A percentile compares a stretch with the other conserved stretches of the same genome.
phyloP scores from a whole-genome alignment of 768 basidiomycete species.

The Tulasnella sp. region DNA sequence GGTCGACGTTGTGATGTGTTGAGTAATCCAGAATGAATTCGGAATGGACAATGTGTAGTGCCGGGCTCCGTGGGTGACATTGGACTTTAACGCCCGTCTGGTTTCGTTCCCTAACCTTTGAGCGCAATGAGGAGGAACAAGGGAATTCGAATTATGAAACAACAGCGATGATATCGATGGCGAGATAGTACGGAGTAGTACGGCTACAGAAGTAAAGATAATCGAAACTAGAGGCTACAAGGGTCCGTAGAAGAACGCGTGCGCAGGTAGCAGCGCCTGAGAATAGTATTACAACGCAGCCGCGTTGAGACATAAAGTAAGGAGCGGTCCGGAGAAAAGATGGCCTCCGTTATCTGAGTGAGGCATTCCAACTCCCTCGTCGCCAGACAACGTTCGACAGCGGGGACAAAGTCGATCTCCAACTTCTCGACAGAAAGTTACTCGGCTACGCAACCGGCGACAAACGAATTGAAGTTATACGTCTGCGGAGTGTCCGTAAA shows the following conservation, averaged over 20 bases:
- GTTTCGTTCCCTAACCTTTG: not conserved
- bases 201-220: not conserved
- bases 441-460: constrained; percentile 6
- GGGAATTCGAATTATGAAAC: not conserved
- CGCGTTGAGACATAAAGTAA: not conserved
- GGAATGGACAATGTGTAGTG: not conserved
- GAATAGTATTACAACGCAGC: not conserved
- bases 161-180: not conserved
- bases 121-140: not conserved
- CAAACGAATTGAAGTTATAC: constrained; percentile 24
- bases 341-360: not conserved
- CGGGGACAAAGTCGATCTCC: not conserved
- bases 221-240: not conserved
- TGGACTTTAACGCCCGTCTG: not conserved
- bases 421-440: not conserved
- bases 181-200: not conserved
- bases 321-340: not conserved
- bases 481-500: constrained; percentile 23
- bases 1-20: not conserved
- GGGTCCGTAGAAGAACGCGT: not conserved
- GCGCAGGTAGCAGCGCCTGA: not conserved
- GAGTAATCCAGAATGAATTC: not conserved
- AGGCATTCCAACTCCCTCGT: not conserved
- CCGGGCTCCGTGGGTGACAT: too few relatives aligned
- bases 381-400: not conserved